phyloP scores from a whole-genome alignment of 1,284 basidiomycete species.

The Ustilago curta region DNA sequence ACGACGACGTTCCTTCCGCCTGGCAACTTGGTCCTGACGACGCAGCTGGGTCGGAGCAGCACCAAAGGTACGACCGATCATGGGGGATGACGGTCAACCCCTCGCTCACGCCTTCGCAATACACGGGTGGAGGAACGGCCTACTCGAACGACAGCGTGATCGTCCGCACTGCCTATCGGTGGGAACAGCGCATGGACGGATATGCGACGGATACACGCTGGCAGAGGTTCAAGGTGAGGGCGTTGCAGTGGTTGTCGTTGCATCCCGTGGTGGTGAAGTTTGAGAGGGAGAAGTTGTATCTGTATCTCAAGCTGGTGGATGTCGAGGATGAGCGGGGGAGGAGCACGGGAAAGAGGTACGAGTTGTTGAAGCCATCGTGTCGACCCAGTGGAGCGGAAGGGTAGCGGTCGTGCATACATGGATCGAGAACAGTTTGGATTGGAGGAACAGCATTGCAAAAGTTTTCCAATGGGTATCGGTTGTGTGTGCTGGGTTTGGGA shows the following conservation, averaged over 20 bases:
- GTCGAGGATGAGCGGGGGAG: not conserved
- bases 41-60: not conserved
- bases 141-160: slow-evolving; percentile 74
- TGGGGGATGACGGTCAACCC: slow-evolving; percentile 72
- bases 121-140: slow-evolving; percentile 80
- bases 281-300: slow-evolving; percentile 41
- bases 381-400: not conserved
- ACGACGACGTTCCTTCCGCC: slow-evolving; percentile 66
- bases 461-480: not conserved
- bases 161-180: slow-evolving; percentile 48
- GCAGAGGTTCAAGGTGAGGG: slow-evolving; percentile 32
- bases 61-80: slow-evolving; percentile 71
- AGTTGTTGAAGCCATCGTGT: slow-evolving; percentile 30
- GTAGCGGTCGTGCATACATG: not conserved
- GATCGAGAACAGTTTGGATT: not conserved
- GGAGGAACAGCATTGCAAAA: not conserved
- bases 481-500: not conserved
- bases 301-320: slow-evolving; percentile 44
- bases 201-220: slow-evolving; percentile 27
- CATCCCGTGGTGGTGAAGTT: slow-evolving; percentile 45
- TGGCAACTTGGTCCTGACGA: not conserved
- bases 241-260: slow-evolving; percentile 49
- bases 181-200: slow-evolving; percentile 50
- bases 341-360: slow-evolving; percentile 22
- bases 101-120: slow-evolving; percentile 57